Base-by-base conservation (phyloP, 805 yeast genomes). In the Brettanomyces custersianus region DNA sequence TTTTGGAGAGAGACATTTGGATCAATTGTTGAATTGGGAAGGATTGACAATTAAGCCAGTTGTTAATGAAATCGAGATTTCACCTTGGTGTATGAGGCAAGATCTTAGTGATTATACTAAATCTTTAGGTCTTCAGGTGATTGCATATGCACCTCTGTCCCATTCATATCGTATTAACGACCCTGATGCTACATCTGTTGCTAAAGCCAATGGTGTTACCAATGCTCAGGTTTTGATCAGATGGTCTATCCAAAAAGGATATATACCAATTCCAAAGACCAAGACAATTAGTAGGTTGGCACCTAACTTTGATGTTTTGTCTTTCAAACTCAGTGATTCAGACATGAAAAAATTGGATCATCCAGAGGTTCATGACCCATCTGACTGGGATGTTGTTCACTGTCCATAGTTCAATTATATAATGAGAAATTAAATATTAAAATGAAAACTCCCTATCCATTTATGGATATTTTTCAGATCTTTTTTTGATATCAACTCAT, bases 1-100 rank as follows among this genome's bases (percentile, higher is more conserved):
- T 59, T 83, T 68, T 48, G 84, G 85, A 32, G 50, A 56, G 12
- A 59, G 55, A 4, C 85, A 77, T 51, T 53, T 83, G 18, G 68
- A 76, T 39, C 80, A 80, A 51, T 57, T 83, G 31, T 60, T 80
- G 29, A 46, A 52, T 3, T 76, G 83, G 80, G 67, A 68, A 3
- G 73, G 65, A 2, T 50, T 73, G 41, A 68, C 57, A 40, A 51
- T 70, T 42, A 66, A 66, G 41, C 88, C 95, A 0, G 84, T 78
- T 0, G 79, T 82, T 29, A 80, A 85, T 55, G 94, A 86, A 54
- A 72, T 85, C 49, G 95, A 84, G 56, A 68, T 84, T 35, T 83
- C 85, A 40, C 95, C 92, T 16, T 83, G 92, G 88, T 64, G 80
- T 48, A 83, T 80, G 60, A 65, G 81, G 47, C 59, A 66, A 36